Evolutionary conservation across 768 basidiomycete species (phyloP), one percentile per base, ranked within the genome.

Genomic region (Naganishia onofrii): DNA sequence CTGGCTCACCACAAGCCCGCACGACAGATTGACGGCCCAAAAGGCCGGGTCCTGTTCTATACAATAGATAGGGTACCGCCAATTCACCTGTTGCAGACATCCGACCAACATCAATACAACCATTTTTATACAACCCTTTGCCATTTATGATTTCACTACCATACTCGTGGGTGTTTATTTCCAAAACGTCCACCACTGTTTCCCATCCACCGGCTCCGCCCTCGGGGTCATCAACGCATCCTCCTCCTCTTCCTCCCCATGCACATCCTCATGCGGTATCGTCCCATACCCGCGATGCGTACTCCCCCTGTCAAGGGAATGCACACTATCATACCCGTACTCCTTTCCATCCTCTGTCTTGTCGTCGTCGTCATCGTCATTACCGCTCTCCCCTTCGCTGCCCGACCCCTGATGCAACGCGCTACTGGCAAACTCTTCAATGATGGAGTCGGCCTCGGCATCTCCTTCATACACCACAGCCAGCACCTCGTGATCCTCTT

Each of bases 401-500:
- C 57, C 54, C 1, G 68, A 63, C 23, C 28, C 60, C 42, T 58
- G 68, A 46, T 51, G 68, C 68, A 58, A 21, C 57, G 42, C 58
- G 29, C 29, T 58, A 36, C 51, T 69, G 28, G 53, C 58, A 69
- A 36, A 69, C 28, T 31, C 68, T 46, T 63, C 68, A 23, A 69
- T 46, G 56, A 69, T 58, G n/a, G 68, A 60, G 26, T 69, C 68
- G 4, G 68, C 57, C 42, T 63, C 60, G 56, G 68, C 58, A 38
- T 69, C 68, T 5, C 68, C 68, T 32, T 57, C 56, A 36, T 71
- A 71, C 3, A 66, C 70, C n/a, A 71, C 70, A 19, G 70, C 70
- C 32, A 71, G 42, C 0, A 71, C 66, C 48, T 71, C 70, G 23
- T 72, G 56, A n/a, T 72, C 67, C 21, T 63, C 67, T 23, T 72